Evolutionary conservation across 2,329 filamentous ascomycete genomes (phyloP).

Genomic region (Conoideocrella luteorostrata): DNA sequence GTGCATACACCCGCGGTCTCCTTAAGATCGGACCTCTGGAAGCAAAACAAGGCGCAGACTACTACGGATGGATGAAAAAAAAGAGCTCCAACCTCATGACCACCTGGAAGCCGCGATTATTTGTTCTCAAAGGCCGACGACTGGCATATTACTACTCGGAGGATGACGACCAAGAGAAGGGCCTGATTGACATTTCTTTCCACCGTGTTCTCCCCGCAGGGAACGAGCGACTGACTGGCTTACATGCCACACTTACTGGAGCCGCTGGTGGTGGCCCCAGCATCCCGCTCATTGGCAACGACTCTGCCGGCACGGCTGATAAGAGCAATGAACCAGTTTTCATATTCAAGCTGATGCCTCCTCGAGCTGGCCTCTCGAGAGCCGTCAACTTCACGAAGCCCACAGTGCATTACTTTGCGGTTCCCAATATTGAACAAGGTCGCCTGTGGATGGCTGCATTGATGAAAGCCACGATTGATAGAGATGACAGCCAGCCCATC

Average conservation of each 20-base stretch:
- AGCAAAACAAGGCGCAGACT: constrained; percentile 81
- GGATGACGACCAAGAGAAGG: constrained; percentile 85
- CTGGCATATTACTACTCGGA: constrained; percentile 96
- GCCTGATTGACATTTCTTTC: constrained; percentile 94
- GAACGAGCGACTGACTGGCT: constrained; percentile 79
- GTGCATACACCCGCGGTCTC: constrained; percentile 83
- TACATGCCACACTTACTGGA: constrained; percentile 88
- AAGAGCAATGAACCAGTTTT: constrained; percentile 68
- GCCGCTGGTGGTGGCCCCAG: constrained; percentile 59
- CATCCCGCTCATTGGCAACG: constrained; percentile 43
- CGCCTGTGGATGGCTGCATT: constrained; percentile 96
- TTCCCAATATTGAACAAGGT: constrained; percentile 81
- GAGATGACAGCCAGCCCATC: constrained; percentile 72
- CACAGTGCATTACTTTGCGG: constrained; percentile 94
- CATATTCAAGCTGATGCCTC: constrained; percentile 96
- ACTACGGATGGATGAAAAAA: constrained; percentile 99
- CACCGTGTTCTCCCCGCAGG: constrained; percentile 94
- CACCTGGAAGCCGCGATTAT: constrained; percentile 95
- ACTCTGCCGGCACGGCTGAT: constrained; percentile 25
- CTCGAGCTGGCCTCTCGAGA: constrained; percentile 76
- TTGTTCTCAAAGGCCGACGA: constrained; percentile 84
- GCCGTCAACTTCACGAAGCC: constrained; percentile 98
- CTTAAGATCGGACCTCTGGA: constrained; percentile 75
- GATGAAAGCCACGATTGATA: constrained; percentile 98
- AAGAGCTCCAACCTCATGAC: constrained; percentile 94